Evolutionary conservation across 2,329 filamentous ascomycete genomes (phyloP), one percentile per base, ranked within the genome.

Genomic region (Dryadomyces quercus-mongolicae): DNA sequence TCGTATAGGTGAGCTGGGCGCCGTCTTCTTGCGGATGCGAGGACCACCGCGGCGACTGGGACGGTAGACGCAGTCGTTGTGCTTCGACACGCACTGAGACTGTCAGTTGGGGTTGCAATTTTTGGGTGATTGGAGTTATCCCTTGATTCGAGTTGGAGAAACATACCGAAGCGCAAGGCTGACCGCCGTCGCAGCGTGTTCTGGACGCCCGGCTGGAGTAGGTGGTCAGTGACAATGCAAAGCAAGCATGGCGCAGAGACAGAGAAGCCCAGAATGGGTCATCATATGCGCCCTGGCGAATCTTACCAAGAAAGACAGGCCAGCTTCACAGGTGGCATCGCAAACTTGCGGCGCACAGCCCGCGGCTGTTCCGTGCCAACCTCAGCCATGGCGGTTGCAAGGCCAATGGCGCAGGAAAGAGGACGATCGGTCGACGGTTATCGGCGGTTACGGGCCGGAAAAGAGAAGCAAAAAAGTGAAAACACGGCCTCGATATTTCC

Each of bases 281-380:
- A 7, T 46, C 22, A 5, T 5, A 22, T 9, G 18, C 8, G 5
- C 20, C 15, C 10, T 22, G 25, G 7, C 4, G 36, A 44, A 9
- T 43, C 49, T 7, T 69, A 76, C 74, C 74, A 76, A 53, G 73
- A 69, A 55, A 76, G 66, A 59, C 74, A 76, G 21, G 74, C 74
- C 51, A 73, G 67, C 62, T 76, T 77, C 31, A 76, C 73, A 1
- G 74, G 74, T 50, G 74, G 74, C 31, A 68, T 66, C 47, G 70
- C 69, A 60, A 73, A 72, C 61, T 72, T 73, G 55, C 58, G 56
- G 6, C 59, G 58, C 54, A 54, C 58, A 6, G 54, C 52, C 15
- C 55, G 57, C 22, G 49, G 42, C 47, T 53, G 51, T 16, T 49
- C 52, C 21, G 55, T 54, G 16, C 47, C 49, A 21, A 51, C 48